Evolutionary conservation across 163 green algal genomes (phyloP), one percentile per base, ranked within the genome.

Genomic region (Chloromonas sp.): DNA sequence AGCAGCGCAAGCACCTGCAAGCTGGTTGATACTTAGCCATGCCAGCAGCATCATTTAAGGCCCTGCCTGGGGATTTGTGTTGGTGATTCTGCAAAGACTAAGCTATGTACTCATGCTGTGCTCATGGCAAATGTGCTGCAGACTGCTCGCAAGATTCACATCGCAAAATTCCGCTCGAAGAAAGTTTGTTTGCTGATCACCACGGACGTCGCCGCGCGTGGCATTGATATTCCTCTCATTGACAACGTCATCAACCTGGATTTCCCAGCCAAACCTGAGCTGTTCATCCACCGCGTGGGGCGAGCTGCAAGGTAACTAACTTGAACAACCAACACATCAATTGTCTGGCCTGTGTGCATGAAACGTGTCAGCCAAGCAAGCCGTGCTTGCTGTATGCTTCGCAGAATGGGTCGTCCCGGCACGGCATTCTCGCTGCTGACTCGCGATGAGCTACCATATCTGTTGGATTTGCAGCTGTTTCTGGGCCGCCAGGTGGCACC

Each of bases 231-330:
- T 76, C 97, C 97, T 0, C 91, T 98, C 60, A 92, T 99, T 78
- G 95, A 98, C 91, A 98, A 99, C 87, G 97, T 99, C 61, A 88
- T 99, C 83, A 97, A 97, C 86, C 96, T 95, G 79, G 96, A 99
- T 93, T 98, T 98, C 86, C 97, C 97, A 13, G 83, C 94, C 82
- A 97, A 97, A 82, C 94, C 96, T 58, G 98, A 98, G 91, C 94
- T 99, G 14, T 99, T 99, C 89, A 93, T 99, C 74, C 97, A 99
- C 87, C 81, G 85, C 15, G 85, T 88, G 66, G 85, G 85, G 2
- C 85, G 85, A 71, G 85, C 85, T 60, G 85, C 85, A 0, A 84
- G 85, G 82, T 84, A 36, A 58, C 78, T 36, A 60, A n/a, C 8
- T 8, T 2, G 71, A 36, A 36, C 36, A 36, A 36, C 36, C 36